Conservation (phyloP, 257 asterid genomes). For the Solanum okadae region DNA sequence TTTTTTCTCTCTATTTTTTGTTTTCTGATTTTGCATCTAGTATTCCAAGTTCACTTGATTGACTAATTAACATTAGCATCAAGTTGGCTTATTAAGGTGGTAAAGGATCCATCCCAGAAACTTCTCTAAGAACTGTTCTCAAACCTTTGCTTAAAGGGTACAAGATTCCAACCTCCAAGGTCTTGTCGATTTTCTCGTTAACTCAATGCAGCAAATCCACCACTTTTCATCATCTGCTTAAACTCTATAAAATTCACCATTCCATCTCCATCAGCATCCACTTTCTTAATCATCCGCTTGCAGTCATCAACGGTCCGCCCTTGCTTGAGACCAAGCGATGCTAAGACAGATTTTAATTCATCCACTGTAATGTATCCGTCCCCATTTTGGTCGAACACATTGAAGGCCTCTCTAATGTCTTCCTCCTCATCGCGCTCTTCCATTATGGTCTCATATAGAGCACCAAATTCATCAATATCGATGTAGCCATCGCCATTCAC, state of each 20-base stretch:
- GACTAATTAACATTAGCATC: background rate
- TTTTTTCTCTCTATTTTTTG: background rate
- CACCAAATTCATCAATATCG: slow-evolving; percentile 4
- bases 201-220: slow-evolving; percentile 5
- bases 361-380: slow-evolving; percentile 3
- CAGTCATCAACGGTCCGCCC: slow-evolving; percentile 2
- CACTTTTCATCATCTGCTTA: slow-evolving; percentile 8
- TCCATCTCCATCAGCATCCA: slow-evolving; percentile 1
- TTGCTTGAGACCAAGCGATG: slow-evolving; percentile 5
- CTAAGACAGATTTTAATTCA: slow-evolving; percentile 1
- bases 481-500: slow-evolving; percentile 3
- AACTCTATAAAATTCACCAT: slow-evolving; percentile 5
- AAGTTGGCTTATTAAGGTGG: background rate
- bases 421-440: slow-evolving; percentile 4
- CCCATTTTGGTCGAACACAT: slow-evolving; percentile 3
- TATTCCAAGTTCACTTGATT: background rate
- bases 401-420: background rate
- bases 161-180: background rate
- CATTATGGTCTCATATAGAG: slow-evolving; percentile 7
- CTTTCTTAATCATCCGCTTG: slow-evolving; percentile 1
- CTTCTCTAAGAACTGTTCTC: background rate
- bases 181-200: background rate
- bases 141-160: background rate
- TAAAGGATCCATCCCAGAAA: background rate
- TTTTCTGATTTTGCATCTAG: background rate